phyloP scores from a whole-genome alignment of 768 basidiomycete species.

The Agrocybe chaxingu region DNA sequence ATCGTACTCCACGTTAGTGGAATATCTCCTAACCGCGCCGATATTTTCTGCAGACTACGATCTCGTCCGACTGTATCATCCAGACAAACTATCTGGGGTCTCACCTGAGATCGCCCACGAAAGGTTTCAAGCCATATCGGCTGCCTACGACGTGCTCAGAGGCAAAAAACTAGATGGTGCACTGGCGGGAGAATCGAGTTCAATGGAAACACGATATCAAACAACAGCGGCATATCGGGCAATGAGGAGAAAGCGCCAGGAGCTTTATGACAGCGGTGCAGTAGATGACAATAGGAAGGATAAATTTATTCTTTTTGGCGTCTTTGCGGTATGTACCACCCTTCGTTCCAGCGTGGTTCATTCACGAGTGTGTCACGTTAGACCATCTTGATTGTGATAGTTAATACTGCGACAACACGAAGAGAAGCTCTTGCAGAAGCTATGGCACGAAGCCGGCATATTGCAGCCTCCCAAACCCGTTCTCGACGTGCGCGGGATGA shows the following conservation, averaged over 20 bases:
- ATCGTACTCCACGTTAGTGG: not conserved
- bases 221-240: constrained; percentile 38
- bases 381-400: constrained; percentile 23
- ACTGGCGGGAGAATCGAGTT: constrained; percentile 10
- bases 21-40: not conserved
- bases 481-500: no score
- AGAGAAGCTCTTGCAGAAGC: constrained; percentile 22
- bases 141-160: constrained; percentile 64
- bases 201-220: constrained; percentile 23
- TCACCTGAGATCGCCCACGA: constrained; percentile 50
- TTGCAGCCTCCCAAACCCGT: no score
- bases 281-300: constrained; percentile 70
- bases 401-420: constrained; percentile 20
- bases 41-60: constrained; percentile 58
- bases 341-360: not conserved
- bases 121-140: constrained; percentile 66
- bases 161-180: constrained; percentile 32
- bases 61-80: constrained; percentile 77
- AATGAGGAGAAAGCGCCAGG: constrained; percentile 40
- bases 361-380: not conserved
- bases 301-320: constrained; percentile 50
- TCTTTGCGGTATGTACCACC: constrained; percentile 43
- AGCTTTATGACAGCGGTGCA: constrained; percentile 47
- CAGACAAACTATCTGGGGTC: constrained; percentile 51
- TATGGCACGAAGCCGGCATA: constrained; percentile 9